phyloP scores from a whole-genome alignment of 1,284 basidiomycete genomes.

The Cutaneotrichosporon mucoides region DNA sequence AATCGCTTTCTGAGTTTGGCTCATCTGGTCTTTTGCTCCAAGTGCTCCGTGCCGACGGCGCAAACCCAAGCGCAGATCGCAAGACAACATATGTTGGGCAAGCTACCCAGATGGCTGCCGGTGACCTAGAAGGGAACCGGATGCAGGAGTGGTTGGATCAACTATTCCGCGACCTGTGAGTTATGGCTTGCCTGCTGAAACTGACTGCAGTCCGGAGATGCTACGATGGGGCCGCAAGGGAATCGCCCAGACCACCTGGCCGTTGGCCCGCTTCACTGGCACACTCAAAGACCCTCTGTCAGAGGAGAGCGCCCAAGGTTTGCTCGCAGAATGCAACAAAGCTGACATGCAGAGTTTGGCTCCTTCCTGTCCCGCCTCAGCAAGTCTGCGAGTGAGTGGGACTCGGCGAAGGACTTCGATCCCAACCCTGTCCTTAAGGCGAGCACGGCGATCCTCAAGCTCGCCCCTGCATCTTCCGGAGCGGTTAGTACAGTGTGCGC shows the following conservation, averaged over 20 bases:
- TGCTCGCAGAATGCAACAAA: constrained; percentile 2
- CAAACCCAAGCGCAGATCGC: background rate
- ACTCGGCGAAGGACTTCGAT: constrained; percentile 26
- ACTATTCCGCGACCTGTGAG: constrained; percentile 20
- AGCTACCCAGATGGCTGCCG: constrained; percentile 9
- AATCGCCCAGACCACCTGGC: constrained; percentile 2
- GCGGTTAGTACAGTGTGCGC: no score
- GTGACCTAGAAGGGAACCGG: background rate
- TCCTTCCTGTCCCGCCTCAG: constrained; percentile 30
- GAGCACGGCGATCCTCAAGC: constrained; percentile 18
- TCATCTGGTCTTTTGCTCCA: constrained; percentile 33
- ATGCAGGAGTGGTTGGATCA: constrained; percentile 15
- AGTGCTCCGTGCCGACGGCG: constrained; percentile 20
- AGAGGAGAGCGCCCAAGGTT: constrained; percentile 26
- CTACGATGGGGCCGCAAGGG: constrained; percentile 24
- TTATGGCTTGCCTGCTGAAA: background rate
- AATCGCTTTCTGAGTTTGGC: constrained; percentile 20
- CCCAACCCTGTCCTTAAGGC: constrained; percentile 29
- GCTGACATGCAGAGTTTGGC: no score
- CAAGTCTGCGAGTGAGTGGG: constrained; percentile 37
- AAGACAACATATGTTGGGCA: constrained; percentile 1
- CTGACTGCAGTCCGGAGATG: constrained; percentile 23
- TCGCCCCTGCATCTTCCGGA: constrained; percentile 7
- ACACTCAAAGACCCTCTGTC: constrained; percentile 21
- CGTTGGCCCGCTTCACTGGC: constrained; percentile 21